Evolutionary conservation across 75 land plant genomes (phyloP), one percentile per base, ranked within the genome.

Genomic region (Cryptomeria japonica): DNA sequence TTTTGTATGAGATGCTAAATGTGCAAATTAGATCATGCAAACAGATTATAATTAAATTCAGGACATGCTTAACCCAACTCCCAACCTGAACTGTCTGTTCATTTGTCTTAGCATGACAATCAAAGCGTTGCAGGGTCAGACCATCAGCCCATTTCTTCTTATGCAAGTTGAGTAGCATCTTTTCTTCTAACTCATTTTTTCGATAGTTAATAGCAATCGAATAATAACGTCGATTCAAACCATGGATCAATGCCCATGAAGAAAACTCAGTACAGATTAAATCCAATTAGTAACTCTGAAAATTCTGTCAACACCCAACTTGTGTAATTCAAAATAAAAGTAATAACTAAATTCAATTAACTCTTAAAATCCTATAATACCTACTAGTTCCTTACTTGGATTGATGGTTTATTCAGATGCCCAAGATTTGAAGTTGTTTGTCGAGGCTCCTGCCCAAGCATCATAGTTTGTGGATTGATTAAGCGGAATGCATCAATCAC

Each of bases 141-240:
- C 99, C 99, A 94, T 98, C 99, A 79, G 99, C 95, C 99, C 99
- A 98, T 86, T 96, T 97, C 95, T 97, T 98, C 89, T 98, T 98
- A 88, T 98, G 99, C 39, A 98, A 91, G 87, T 98, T 98, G 32
- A 98, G 91, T 22, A 98, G 87, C 99, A 98, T 98, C 86, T 98
- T 98, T 88, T 98, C 99, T 87, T 98, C 99, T 31, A 97, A 91
- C 88, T 98, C 98, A 90, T 96, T 98, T 91, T 98, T 98, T 87
- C 99, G 90, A 88, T 98, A 98, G 78, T 98, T 98, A 47, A 98
- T 98, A 13, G 97, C 99, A 87, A 98, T 98, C 4, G 99, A 98
- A 88, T 98, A 97, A 79, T 98, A 98, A 88, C 97, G 99, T 36
- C 99, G 93, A 88, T 98, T 97, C 89, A 98, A 89, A 5, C 99